Evolutionary conservation across 305 asterid genomes (phyloP).

Genomic region (Solanum aculeatissimum): DNA sequence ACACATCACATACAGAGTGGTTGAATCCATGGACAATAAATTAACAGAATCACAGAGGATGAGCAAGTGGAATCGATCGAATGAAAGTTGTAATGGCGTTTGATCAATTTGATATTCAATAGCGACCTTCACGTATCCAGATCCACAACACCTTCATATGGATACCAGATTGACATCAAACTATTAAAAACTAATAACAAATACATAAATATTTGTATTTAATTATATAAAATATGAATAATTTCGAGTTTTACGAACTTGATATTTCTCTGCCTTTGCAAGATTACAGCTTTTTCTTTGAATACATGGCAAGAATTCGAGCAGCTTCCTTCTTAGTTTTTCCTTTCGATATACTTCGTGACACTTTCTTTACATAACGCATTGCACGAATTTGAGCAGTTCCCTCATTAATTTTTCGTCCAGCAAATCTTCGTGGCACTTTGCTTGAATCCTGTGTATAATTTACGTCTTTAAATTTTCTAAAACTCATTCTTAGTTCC

Average conservation of each 20-base stretch:
- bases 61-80: slow-evolving; percentile 70
- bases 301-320: not conserved
- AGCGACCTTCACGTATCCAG: slow-evolving; percentile 79
- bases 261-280: too few species aligned
- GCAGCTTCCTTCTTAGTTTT: not conserved
- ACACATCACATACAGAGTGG: slow-evolving; percentile 56
- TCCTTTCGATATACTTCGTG: not conserved
- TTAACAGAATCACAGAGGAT: slow-evolving; percentile 78
- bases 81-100: slow-evolving; percentile 78
- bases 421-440: not conserved
- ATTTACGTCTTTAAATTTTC: too few species aligned
- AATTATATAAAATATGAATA: too few species aligned
- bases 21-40: slow-evolving; percentile 32
- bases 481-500: slow-evolving; percentile 3
- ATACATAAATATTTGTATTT: too few species aligned
- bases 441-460: too few species aligned
- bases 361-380: not conserved
- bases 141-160: slow-evolving; percentile 95
- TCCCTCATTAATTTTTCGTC: not conserved
- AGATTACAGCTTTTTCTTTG: too few species aligned
- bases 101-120: slow-evolving; percentile 97
- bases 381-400: not conserved
- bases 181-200: too few species aligned
- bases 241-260: too few species aligned
- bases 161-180: too few species aligned